Percentiles rank a stretch among this genome's conserved stretches.
Conservation (phyloP, 495 filamentous ascomycete genomes). For the Tuber borchii region DNA sequence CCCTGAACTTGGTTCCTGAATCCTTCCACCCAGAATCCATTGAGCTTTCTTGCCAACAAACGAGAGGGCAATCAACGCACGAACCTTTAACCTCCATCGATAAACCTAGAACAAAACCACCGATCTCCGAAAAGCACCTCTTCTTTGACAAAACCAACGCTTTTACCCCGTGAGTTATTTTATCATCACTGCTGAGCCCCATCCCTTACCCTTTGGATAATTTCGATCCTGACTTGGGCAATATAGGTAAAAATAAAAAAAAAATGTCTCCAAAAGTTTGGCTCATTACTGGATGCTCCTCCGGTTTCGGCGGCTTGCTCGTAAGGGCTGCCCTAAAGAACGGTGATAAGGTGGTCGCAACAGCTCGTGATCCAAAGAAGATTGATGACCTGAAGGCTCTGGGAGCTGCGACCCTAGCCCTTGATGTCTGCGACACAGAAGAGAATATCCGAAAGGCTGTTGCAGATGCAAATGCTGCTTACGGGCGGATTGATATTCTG, state of each 20-base stretch:
- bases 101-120: background rate
- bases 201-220: background rate
- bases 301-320: conserved; percentile 46
- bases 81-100: background rate
- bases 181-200: background rate
- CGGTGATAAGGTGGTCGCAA: conserved; percentile 48
- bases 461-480: conserved; percentile 39
- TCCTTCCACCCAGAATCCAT: background rate
- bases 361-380: conserved; percentile 38
- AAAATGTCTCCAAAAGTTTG: conserved; percentile 42
- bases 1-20: background rate
- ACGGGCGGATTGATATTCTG: conserved; percentile 49
- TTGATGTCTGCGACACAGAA: conserved; percentile 42
- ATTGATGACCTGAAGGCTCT: conserved; percentile 43
- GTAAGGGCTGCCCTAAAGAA: conserved; percentile 41
- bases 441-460: conserved; percentile 42
- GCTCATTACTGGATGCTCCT: conserved; percentile 49
- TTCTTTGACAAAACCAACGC: background rate
- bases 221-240: background rate
- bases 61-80: background rate
- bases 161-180: background rate
- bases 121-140: background rate
- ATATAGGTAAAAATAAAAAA: background rate
- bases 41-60: background rate
- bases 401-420: conserved; percentile 44